These are phyloP conservation scores for Pinus taeda DNA, from an alignment of 75 land plant species.

Conservation along the genomic window DNA sequence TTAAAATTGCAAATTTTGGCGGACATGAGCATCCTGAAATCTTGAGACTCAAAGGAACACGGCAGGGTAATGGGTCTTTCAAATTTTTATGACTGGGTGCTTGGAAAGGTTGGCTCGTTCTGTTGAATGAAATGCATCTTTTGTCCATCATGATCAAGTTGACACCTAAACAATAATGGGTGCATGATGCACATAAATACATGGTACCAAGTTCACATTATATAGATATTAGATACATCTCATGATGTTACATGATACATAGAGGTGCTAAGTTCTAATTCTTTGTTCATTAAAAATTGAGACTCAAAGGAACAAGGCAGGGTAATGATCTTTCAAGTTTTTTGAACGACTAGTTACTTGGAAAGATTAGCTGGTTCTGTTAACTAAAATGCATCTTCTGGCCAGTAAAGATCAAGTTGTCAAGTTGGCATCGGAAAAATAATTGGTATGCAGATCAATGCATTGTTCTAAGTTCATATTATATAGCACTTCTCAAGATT, in stretches of 20 bases:
- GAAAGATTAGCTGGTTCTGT: no score
- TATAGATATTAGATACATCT: not conserved
- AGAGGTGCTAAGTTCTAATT: not conserved
- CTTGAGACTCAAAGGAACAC: not conserved
- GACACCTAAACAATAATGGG: not conserved
- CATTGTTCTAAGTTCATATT: not conserved
- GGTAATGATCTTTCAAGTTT: no score
- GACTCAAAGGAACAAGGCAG: no score
- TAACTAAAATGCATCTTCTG: no score
- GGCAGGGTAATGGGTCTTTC: not conserved
- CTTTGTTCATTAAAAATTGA: no score
- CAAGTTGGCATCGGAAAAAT: no score
- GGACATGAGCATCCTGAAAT: not conserved
- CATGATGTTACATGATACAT: not conserved
- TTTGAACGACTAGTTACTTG: no score
- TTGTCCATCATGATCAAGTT: not conserved
- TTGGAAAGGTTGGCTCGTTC: not conserved
- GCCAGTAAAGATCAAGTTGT: no score
- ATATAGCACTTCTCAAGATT: not conserved
- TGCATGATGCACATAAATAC: not conserved
- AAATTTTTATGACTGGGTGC: not conserved
- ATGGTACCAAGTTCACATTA: not conserved
- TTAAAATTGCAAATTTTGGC: not conserved
- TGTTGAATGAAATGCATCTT: not conserved
- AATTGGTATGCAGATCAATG: no score